Percentiles rank a stretch among this genome's conserved stretches.
Evolutionary conservation across 169 alveolate species (phyloP).

Genomic region (Cryptosporidium andersoni): DNA sequence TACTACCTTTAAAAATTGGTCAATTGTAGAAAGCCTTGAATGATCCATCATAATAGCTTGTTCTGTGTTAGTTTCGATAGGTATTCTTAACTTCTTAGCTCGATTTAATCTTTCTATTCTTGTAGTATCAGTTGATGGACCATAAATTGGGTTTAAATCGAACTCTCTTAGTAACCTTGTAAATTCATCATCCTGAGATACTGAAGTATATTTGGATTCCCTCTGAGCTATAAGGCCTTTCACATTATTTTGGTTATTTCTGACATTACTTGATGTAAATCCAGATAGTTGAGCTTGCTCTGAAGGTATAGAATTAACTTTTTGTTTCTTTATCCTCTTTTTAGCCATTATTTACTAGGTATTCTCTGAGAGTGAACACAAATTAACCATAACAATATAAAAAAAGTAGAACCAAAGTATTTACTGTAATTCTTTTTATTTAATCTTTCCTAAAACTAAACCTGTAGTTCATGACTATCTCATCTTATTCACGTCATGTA

Average conservation of each 20-base stretch:
- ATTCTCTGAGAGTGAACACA: no score
- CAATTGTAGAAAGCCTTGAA: conserved; percentile 15
- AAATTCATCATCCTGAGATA: not conserved
- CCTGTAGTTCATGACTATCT: no score
- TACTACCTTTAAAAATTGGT: conserved; percentile 1
- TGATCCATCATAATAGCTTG: not conserved
- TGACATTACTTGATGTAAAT: conserved; percentile 3
- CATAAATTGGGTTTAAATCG: conserved; percentile 28
- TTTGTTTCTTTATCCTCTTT: not conserved
- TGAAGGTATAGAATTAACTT: no score
- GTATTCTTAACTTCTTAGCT: conserved; percentile 31
- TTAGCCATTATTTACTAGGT: not conserved
- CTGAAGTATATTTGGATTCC: not conserved
- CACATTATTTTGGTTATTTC: conserved; percentile 1
- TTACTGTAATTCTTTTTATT: no score
- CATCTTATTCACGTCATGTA: no score
- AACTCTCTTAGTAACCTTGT: not conserved
- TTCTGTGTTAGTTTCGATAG: conserved; percentile 3
- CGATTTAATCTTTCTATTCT: conserved; percentile 38
- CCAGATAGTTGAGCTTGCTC: conserved; percentile 21
- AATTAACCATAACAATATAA: no score
- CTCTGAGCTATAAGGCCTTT: not conserved
- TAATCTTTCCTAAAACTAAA: no score
- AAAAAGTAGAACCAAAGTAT: no score
- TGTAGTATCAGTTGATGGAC: conserved; percentile 56